These are phyloP conservation scores for Orbilia quercus DNA, from an alignment of 2,329 filamentous ascomycete genomes.

Conservation along the genomic window DNA sequence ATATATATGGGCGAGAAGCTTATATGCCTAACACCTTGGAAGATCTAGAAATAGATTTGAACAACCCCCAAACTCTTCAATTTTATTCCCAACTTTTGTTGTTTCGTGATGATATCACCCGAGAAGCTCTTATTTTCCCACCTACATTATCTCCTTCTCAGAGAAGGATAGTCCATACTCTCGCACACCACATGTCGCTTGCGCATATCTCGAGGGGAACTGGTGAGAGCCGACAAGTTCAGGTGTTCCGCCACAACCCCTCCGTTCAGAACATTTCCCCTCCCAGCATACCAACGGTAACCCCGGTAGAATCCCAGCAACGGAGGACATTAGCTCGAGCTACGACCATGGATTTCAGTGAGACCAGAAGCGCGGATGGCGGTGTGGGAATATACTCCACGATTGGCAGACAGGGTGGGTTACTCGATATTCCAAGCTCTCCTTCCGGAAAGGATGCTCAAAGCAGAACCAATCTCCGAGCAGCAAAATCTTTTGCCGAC, in stretches of 20 bases:
- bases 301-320: conserved; percentile 79
- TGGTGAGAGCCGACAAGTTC: conserved; percentile 87
- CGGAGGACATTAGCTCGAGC: conserved; percentile 84
- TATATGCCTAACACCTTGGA: conserved; percentile 33
- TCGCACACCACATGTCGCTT: conserved; percentile 94
- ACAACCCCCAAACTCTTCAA: conserved; percentile 85
- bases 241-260: conserved; percentile 72
- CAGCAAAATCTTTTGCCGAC: conserved; percentile 96
- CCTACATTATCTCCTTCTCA: conserved; percentile 82
- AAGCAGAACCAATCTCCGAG: conserved; percentile 81
- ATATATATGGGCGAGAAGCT: background rate
- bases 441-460: conserved; percentile 70
- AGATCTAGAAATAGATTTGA: conserved; percentile 79
- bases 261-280: conserved; percentile 64
- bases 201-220: conserved; percentile 90
- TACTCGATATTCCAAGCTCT: conserved; percentile 88
- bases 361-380: conserved; percentile 75
- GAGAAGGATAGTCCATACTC: conserved; percentile 88
- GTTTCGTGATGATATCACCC: conserved; percentile 81
- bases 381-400: conserved; percentile 78
- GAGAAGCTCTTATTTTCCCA: conserved; percentile 86
- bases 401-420: conserved; percentile 80
- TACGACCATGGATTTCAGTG: conserved; percentile 96
- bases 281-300: conserved; percentile 71
- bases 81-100: conserved; percentile 91